phyloP scores from a whole-genome alignment of 768 basidiomycete species.

The Rhizopogon vesiculosus region DNA sequence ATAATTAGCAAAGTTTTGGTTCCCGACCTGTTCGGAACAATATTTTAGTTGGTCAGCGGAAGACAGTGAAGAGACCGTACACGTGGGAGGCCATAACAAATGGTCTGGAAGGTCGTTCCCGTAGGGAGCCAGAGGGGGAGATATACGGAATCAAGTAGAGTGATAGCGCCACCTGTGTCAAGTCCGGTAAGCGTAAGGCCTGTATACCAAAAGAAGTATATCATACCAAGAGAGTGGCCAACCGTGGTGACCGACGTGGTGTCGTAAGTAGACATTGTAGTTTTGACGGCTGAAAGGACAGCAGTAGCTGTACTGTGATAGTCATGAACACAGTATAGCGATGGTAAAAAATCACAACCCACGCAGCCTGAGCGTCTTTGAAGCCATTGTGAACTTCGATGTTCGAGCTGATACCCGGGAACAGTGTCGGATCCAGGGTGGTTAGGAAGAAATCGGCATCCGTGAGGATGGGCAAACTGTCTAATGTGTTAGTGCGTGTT shows the following conservation, averaged over 20 bases:
- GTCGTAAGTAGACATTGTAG: constrained; percentile 29
- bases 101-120: constrained; percentile 26
- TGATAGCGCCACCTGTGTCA: constrained; percentile 28
- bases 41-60: not conserved
- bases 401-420: constrained; percentile 42
- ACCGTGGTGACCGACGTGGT: constrained; percentile 38
- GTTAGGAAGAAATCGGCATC: constrained; percentile 36
- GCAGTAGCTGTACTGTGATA: constrained; percentile 32
- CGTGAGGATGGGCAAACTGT: constrained; percentile 33
- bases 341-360: constrained; percentile 5
- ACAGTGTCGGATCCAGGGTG: constrained; percentile 35
- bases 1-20: constrained; percentile 55
- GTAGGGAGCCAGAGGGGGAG: constrained; percentile 32
- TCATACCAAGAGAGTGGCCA: constrained; percentile 38
- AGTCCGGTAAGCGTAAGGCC: no score
- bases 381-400: constrained; percentile 48
- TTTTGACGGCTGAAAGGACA: constrained; percentile 41
- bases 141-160: constrained; percentile 35
- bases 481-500: not conserved
- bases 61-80: constrained; percentile 10
- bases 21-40: constrained; percentile 38
- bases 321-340: not conserved
- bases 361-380: constrained; percentile 38
- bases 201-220: not conserved
- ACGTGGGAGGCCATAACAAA: constrained; percentile 33